These are phyloP conservation scores for Clonostachys solani DNA, from an alignment of 2,329 filamentous ascomycete genomes.

Conservation along the genomic window DNA sequence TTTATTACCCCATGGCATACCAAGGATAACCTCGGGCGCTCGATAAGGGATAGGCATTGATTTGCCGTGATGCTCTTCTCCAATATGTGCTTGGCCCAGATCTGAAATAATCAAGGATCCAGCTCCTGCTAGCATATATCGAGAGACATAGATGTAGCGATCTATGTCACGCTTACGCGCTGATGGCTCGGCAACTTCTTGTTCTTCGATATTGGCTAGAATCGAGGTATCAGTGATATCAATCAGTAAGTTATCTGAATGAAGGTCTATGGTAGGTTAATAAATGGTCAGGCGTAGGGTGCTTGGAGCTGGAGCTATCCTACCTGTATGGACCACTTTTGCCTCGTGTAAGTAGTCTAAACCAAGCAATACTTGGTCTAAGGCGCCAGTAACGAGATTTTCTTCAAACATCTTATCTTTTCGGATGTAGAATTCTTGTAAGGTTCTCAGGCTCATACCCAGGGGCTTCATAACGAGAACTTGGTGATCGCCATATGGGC, in stretches of 20 bases:
- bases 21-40: constrained; percentile 29
- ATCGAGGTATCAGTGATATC: constrained; percentile 20
- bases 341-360: constrained; percentile 17
- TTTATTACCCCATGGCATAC: constrained; percentile 22
- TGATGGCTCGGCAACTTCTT: constrained; percentile 19
- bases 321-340: constrained; percentile 18
- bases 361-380: constrained; percentile 14
- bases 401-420: constrained; percentile 14
- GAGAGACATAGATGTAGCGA: constrained; percentile 21
- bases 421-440: constrained; percentile 17
- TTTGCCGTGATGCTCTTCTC: constrained; percentile 9
- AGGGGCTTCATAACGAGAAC: constrained; percentile 26
- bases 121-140: constrained; percentile 20
- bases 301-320: not conserved
- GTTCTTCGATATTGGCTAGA: constrained; percentile 19
- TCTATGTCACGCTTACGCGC: constrained; percentile 19
- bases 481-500: constrained; percentile 23
- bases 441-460: constrained; percentile 27
- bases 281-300: not conserved
- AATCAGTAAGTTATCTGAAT: constrained; percentile 28
- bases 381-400: constrained; percentile 13
- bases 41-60: constrained; percentile 22
- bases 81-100: constrained; percentile 28
- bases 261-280: constrained; percentile 18
- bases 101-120: constrained; percentile 24